Evolutionary conservation across 768 basidiomycete species (phyloP), one percentile per base, ranked within the genome.

Genomic region (Lactarius indigo): DNA sequence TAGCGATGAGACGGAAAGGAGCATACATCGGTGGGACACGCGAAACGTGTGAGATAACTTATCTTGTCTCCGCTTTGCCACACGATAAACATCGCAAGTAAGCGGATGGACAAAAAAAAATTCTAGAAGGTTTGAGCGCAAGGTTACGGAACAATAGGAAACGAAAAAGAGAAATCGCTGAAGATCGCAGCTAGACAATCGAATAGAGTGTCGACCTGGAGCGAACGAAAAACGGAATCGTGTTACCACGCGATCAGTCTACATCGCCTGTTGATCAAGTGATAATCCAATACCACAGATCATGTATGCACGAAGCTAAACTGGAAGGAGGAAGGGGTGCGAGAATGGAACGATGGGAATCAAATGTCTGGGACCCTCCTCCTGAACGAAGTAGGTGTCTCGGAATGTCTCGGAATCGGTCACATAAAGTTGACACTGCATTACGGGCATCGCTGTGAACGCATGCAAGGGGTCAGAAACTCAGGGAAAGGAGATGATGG

Each of bases 81-180:
- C 55, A 28, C 61, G 61, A 67, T 67, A 55, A 23, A 35, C 62
- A 63, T 63, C 52, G 52, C n/a, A 63, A 30, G 52, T 59, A 50
- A 59, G 52, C 20, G 23, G 54, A 28, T 59, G 20, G 33, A 55
- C 35, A 56, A 33, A 47, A 39, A 33, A 47, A 18, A 20, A 30
- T 57, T 50, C 57, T 15, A 33, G 26, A 20, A 41, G 30, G 28
- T 15, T 59, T 28, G 31, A 23, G 52, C 28, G 57, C 39, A 55
- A 55, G 23, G 30, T 50, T 10, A 55, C 28, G 30, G 39, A 28
- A 23, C 18, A 15, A 20, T 17, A n/a, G 12, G 41, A 54, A 10
- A 15, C 39, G 28, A 20, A 57, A 50, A 57, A 57, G 42, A 30
- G 33, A 33, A 39, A 12, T 20, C 5, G n/a, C 28, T 26, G 28